Conservation (phyloP, 352 stramenopile species). For the Pythium rishiriense region DNA sequence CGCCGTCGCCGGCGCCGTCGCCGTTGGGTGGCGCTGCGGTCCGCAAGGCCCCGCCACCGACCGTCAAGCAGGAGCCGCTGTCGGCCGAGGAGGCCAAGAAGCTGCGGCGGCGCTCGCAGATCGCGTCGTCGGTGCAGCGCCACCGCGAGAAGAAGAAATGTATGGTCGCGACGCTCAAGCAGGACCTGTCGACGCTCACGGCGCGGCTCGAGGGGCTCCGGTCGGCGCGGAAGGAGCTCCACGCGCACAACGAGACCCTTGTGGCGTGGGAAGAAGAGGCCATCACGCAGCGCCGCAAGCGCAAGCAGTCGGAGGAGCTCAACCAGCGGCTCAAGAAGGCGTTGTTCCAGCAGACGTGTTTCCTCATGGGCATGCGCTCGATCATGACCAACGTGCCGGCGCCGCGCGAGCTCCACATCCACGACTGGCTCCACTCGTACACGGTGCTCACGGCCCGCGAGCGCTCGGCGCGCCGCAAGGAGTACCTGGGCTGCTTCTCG, state of each 20-base stretch:
- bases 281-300: conserved; percentile 62
- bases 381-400: conserved; percentile 41
- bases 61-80: conserved; percentile 29
- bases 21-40: too few relatives aligned
- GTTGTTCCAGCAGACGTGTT: conserved; percentile 69
- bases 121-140: conserved; percentile 63
- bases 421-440: conserved; percentile 80
- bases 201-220: conserved; percentile 41
- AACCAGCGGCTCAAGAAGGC: conserved; percentile 64
- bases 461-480: conserved; percentile 31
- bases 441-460: conserved; percentile 44
- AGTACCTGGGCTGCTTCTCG: conserved; percentile 52
- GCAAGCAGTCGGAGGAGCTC: conserved; percentile 50
- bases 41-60: conserved; percentile 17
- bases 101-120: conserved; percentile 51
- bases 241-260: conserved; percentile 46
- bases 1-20: conserved; percentile 4
- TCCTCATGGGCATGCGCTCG: conserved; percentile 49
- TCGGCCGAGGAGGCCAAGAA: conserved; percentile 65
- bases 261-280: conserved; percentile 59
- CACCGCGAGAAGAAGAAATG: conserved; percentile 71
- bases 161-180: conserved; percentile 46
- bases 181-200: conserved; percentile 44
- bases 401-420: conserved; percentile 58
- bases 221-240: conserved; percentile 40